These are phyloP conservation scores for Pseudohalonectria lignicola DNA, from an alignment of 2,329 filamentous ascomycete genomes.

Conservation along the genomic window DNA sequence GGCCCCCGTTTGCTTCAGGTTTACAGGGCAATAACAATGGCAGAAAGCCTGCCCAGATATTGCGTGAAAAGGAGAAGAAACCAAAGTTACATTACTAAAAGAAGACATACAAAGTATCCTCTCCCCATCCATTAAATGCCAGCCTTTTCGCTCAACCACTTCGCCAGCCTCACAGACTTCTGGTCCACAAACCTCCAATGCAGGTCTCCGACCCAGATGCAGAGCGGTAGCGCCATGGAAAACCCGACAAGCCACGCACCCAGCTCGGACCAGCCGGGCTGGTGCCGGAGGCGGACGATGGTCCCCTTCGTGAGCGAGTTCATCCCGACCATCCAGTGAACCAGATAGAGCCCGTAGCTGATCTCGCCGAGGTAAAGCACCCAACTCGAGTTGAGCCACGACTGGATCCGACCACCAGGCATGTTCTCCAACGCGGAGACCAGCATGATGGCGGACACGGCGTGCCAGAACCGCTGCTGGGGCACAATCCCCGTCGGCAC, in stretches of 20 bases:
- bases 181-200: conserved; percentile 1
- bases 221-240: neutral
- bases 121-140: too few species aligned
- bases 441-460: neutral
- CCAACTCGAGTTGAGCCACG: neutral
- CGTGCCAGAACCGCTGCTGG: neutral
- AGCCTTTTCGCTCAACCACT: neutral
- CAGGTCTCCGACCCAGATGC: neutral
- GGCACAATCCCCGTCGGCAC: neutral
- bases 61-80: too few species aligned
- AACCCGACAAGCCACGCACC: neutral
- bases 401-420: neutral
- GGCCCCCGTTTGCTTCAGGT: too few species aligned
- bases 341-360: neutral
- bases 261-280: neutral
- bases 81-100: too few species aligned
- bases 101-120: too few species aligned
- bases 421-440: neutral
- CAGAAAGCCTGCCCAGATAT: too few species aligned
- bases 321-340: neutral
- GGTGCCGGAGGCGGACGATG: neutral
- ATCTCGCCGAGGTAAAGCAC: neutral
- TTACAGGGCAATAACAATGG: too few species aligned
- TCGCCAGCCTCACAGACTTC: neutral
- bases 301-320: neutral